Conservation (phyloP, 805 yeast genomes). For the Lipomyces yamadae region DNA sequence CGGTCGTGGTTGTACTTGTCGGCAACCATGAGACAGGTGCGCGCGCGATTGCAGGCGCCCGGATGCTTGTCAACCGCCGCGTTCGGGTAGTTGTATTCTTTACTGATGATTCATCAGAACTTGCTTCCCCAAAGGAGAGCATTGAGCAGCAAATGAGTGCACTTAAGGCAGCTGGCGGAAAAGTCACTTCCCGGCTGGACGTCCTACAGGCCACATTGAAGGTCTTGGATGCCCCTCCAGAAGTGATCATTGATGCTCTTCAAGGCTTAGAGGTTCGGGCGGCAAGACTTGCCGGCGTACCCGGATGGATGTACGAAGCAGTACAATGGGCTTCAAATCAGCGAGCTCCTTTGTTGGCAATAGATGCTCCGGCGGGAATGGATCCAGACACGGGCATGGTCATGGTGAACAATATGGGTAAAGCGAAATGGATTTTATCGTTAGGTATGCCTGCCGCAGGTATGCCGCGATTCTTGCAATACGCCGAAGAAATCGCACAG, state of each 20-base stretch:
- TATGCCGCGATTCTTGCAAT: slow-evolving; percentile 28
- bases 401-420: slow-evolving; percentile 41
- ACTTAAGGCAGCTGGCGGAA: slow-evolving; percentile 72
- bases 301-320: slow-evolving; percentile 46
- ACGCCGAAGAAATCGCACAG: slow-evolving; percentile 22
- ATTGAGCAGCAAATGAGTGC: slow-evolving; percentile 56
- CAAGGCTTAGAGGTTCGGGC: slow-evolving; percentile 75
- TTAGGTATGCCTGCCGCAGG: slow-evolving; percentile 42
- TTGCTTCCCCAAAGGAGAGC: slow-evolving; percentile 30
- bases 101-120: slow-evolving; percentile 30
- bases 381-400: slow-evolving; percentile 80
- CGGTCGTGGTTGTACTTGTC: slow-evolving; percentile 75
- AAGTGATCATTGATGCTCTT: slow-evolving; percentile 78
- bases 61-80: slow-evolving; percentile 76
- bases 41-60: slow-evolving; percentile 75
- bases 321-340: slow-evolving; percentile 70
- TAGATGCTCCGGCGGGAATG: slow-evolving; percentile 82
- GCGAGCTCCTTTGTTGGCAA: slow-evolving; percentile 58
- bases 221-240: slow-evolving; percentile 71
- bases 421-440: slow-evolving; percentile 43
- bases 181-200: slow-evolving; percentile 49
- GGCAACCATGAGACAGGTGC: slow-evolving; percentile 70
- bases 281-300: slow-evolving; percentile 30
- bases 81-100: slow-evolving; percentile 61
- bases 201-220: slow-evolving; percentile 45